Evolutionary conservation across 768 basidiomycete species (phyloP).

Genomic region (Suillus hirtellus): DNA sequence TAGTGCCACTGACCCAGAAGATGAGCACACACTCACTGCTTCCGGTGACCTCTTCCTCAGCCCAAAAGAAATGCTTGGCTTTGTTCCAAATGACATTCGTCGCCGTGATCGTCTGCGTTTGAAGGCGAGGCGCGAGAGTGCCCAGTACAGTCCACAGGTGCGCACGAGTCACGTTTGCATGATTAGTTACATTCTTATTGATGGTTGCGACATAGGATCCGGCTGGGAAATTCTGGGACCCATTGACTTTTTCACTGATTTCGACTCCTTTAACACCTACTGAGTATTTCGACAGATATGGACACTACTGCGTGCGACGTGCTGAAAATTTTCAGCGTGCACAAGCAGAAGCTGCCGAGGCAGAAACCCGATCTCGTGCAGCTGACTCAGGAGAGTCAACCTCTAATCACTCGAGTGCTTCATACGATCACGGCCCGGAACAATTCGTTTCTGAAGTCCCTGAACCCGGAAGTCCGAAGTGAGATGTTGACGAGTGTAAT

Average conservation of each 20-base stretch:
- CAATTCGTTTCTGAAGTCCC: not conserved
- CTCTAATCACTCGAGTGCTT: not conserved
- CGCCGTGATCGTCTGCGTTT: slow-evolving; percentile 22
- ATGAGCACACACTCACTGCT: slow-evolving; percentile 42
- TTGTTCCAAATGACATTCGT: not conserved
- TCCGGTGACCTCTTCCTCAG: slow-evolving; percentile 49
- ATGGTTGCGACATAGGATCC: not conserved
- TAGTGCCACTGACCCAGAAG: slow-evolving; percentile 19
- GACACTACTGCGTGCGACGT: not conserved
- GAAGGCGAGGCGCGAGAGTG: slow-evolving; percentile 11
- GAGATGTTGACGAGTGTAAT: slow-evolving; percentile 17
- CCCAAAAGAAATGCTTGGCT: slow-evolving; percentile 37
- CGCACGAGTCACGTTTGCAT: not conserved
- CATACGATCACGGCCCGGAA: not conserved
- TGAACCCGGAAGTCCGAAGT: slow-evolving; percentile 25
- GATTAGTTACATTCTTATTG: not conserved
- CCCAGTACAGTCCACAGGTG: slow-evolving; percentile 2
- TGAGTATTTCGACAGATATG: not conserved
- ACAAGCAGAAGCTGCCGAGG: not conserved
- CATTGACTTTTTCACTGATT: not conserved
- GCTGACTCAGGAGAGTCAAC: not conserved
- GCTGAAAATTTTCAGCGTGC: not conserved
- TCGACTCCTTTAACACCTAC: not conserved
- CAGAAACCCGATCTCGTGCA: not conserved
- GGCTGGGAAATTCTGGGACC: not conserved